Conservation (phyloP, 2,329 filamentous ascomycete genomes). For the Monilinia fructigena region DNA sequence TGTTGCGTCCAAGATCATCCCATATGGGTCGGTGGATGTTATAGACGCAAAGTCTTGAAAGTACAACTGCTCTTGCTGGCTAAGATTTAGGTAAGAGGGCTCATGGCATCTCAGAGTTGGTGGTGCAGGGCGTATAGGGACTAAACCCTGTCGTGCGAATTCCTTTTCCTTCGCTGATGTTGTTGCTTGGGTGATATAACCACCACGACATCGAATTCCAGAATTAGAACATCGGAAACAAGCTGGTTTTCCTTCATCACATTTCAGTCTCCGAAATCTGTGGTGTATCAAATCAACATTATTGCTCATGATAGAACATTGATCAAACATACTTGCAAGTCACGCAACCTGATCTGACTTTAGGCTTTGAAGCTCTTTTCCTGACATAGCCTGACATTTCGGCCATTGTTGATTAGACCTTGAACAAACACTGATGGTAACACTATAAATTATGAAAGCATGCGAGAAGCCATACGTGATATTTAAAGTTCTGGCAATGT, state of each 20-base stretch:
- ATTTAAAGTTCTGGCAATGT: not conserved
- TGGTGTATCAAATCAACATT: not conserved
- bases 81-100: constrained; percentile 23
- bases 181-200: constrained; percentile 30
- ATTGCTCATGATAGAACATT: not conserved
- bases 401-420: not conserved
- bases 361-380: constrained; percentile 23
- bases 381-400: constrained; percentile 18
- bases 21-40: constrained; percentile 25
- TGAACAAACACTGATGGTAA: not conserved
- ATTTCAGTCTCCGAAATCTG: constrained; percentile 38
- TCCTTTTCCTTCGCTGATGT: constrained; percentile 18
- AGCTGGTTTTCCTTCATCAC: constrained; percentile 35
- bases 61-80: constrained; percentile 31
- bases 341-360: constrained; percentile 21
- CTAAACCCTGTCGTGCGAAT: constrained; percentile 17
- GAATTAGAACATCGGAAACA: constrained; percentile 35
- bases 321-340: constrained; percentile 36
- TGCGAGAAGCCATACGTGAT: not conserved
- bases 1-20: constrained; percentile 10
- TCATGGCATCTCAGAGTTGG: constrained; percentile 24
- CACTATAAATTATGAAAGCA: not conserved
- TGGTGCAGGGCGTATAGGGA: constrained; percentile 26
- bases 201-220: constrained; percentile 38
- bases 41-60: constrained; percentile 34